Evolutionary conservation across 2,329 filamentous ascomycete genomes (phyloP), one percentile per base, ranked within the genome.

Genomic region (Fusarium luffae): DNA sequence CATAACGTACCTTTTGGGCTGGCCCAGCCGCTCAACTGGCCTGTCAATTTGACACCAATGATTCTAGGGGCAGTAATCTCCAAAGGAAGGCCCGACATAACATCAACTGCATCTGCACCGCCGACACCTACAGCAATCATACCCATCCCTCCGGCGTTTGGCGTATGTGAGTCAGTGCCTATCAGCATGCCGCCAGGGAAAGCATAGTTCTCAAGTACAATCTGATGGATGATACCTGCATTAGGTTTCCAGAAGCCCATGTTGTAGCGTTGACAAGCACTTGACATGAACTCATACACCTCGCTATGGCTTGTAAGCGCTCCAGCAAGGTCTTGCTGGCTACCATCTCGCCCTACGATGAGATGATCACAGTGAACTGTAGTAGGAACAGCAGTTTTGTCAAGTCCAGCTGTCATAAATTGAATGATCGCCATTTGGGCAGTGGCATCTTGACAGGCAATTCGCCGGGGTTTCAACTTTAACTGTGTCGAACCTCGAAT

Each of bases 281-380:
- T 96, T 85, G 97, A 94, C 62, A 99, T 82, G 79, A 99, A 99
- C 81, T 97, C 93, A 79, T 97, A 99, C 1, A 99, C 94, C 84
- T 99, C 96, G 78, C 94, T 93, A 82, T 99, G 98, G 48, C 92
- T 92, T 80, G 90, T 86, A 64, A 98, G 96, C 34, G 93, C 96
- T 27, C 90, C 89, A 27, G 90, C 88, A 66, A 99, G 83, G 82
- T 99, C 96, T n/a, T 89, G 87, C 74, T 95, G 90, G 30, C 95
- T 96, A 61, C 96, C 96, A 77, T 90, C 92, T 82, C 96, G 91
- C 59, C 95, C 95, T 21, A 98, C 95, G 82, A 98, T 98, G 89
- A 99, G 91, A 81, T 98, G 96, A 84, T 99, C 96, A 82, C 96
- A 99, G 84, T 99, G 96, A 74, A 98, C 98, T 79, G 94, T 98